phyloP scores from a whole-genome alignment of 2,329 filamentous ascomycete genomes.

The Raffaelea arxii region DNA sequence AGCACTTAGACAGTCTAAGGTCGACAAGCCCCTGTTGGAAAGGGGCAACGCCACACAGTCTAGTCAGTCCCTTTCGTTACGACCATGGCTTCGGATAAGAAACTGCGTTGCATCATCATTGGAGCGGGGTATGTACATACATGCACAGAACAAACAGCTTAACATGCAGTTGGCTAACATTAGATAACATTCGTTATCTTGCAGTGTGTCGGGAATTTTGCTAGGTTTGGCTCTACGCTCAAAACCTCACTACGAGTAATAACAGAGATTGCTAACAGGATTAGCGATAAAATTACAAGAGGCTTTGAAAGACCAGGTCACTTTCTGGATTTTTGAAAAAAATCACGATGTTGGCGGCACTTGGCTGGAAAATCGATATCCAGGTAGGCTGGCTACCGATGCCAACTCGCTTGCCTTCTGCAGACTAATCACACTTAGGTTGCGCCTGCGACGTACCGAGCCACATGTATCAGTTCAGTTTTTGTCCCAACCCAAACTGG shows the following conservation, averaged over 20 bases:
- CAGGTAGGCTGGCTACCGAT: neutral
- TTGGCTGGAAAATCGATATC: neutral
- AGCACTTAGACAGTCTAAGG: too few relatives aligned
- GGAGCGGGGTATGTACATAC: neutral
- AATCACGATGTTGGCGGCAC: neutral
- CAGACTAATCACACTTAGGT: neutral
- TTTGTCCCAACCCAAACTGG: neutral
- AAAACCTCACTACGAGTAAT: neutral
- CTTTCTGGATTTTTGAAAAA: neutral
- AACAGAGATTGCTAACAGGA: neutral
- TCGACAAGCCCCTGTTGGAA: too few relatives aligned
- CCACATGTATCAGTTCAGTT: neutral
- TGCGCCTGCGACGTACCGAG: neutral
- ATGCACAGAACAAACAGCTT: too few relatives aligned
- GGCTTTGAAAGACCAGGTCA: neutral
- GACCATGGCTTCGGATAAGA: too few relatives aligned
- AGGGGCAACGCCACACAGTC: too few relatives aligned
- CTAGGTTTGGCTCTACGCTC: neutral
- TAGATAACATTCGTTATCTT: too few relatives aligned
- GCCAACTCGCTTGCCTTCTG: neutral
- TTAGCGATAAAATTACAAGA: neutral
- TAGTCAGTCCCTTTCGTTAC: too few relatives aligned
- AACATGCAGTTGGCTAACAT: too few relatives aligned
- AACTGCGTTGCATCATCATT: neutral
- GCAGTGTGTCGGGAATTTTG: neutral